Evolutionary conservation across 768 basidiomycete genomes (phyloP), one percentile per base, ranked within the genome.

Genomic region (Phylloporus sp.): DNA sequence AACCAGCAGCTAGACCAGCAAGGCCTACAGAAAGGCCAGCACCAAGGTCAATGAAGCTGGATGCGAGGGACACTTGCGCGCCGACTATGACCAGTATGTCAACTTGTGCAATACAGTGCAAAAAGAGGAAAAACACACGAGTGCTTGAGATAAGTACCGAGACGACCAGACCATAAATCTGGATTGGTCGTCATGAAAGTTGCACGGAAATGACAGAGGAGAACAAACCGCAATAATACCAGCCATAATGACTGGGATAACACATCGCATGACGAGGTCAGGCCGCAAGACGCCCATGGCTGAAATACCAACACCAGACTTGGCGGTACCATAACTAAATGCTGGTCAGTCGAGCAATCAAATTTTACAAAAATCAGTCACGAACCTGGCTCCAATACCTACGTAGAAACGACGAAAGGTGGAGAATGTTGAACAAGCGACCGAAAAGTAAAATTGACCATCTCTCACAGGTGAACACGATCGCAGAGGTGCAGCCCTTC

Each of bases 81-180:
- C 68, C 55, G 55, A 97, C 92, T 95, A 49, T 24, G 27, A 41
- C 5, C 18, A 27, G 11, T 2, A 20, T 16, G 20, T 51, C 43
- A 47, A 31, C 47, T 2, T 26, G 52, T 5, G 26, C 27, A 27
- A 27, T 2, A 26, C 27, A 27, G 24, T 2, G n/a, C 12, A 27
- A 39, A 22, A 15, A 22, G 3, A 45, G 6, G 13, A 0, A n/a
- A n/a, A 46, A 85, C 93, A 67, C 69, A 97, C 94, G 78, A 67
- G 84, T 81, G 64, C 82, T 77, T 50, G 90, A 86, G 68, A 99
- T 97, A 66, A 99, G 81, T 50, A 98, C 95, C n/a, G 94, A 95
- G 43, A 99, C 95, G 71, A 99, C 97, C 55, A 99, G 84, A 64
- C 97, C 97, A 73, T 99, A 97, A 62, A 91, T 93, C 94, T 91